These are phyloP conservation scores for Cercospora berteroae DNA, from an alignment of 2,329 filamentous ascomycete species.

Conservation along the genomic window DNA sequence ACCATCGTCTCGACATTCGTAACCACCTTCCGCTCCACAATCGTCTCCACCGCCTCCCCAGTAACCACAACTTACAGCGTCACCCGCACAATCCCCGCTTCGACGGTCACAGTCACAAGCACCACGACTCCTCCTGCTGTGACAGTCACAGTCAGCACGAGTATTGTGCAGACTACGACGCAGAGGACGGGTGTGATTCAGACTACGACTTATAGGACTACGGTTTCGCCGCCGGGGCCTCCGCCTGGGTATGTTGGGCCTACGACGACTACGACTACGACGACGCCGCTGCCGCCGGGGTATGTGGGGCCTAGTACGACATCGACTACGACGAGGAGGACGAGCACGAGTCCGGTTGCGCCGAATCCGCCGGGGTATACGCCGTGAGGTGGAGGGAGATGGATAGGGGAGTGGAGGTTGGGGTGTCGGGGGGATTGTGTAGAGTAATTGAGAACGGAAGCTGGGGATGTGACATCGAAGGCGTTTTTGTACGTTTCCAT, in stretches of 20 bases:
- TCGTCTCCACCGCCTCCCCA: neutral
- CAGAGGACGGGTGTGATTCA: neutral
- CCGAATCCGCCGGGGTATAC: neutral
- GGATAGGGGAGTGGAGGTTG: too few relatives aligned
- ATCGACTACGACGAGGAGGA: neutral
- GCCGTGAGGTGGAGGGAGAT: too few relatives aligned
- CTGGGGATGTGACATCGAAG: too few relatives aligned
- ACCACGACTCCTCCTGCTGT: neutral
- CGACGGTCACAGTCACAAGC: constrained; percentile 4
- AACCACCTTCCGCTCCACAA: neutral
- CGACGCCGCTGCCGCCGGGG: neutral
- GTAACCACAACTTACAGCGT: neutral
- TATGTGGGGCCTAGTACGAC: neutral
- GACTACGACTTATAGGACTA: neutral
- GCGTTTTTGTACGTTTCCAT: too few relatives aligned
- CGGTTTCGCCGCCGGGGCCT: neutral
- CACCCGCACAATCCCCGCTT: neutral
- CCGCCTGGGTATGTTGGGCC: neutral
- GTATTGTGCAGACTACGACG: neutral
- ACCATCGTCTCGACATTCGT: neutral
- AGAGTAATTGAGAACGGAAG: too few relatives aligned
- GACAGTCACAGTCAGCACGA: constrained; percentile 1
- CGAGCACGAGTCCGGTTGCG: neutral
- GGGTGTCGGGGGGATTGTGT: too few relatives aligned
- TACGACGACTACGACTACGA: neutral